These are phyloP conservation scores for Hygrophorus pudorinus DNA, from an alignment of 768 basidiomycete species.

Conservation along the genomic window DNA sequence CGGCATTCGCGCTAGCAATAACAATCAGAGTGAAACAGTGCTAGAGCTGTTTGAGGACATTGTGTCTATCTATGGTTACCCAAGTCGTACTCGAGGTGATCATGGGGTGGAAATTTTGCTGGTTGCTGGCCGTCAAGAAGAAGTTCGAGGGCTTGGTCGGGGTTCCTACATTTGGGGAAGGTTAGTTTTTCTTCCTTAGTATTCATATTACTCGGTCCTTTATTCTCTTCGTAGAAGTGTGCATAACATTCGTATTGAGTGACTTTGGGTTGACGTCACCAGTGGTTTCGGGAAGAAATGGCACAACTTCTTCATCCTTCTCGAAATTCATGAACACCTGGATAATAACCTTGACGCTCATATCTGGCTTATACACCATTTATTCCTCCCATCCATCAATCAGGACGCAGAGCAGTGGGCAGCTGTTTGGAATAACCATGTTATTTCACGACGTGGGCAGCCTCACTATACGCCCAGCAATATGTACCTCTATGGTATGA, in stretches of 20 bases:
- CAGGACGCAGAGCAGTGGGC: slow-evolving; percentile 22
- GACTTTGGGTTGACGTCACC: slow-evolving; percentile 30
- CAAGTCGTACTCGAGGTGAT: slow-evolving; percentile 22
- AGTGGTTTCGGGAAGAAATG: slow-evolving; percentile 20
- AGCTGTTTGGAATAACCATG: slow-evolving; percentile 26
- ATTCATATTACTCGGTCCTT: background rate
- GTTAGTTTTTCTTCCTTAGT: slow-evolving; percentile 12
- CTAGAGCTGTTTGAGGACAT: slow-evolving; percentile 22
- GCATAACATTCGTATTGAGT: slow-evolving; percentile 30
- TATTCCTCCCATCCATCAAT: too few relatives aligned
- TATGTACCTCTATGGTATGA: slow-evolving; percentile 24
- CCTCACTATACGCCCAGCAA: slow-evolving; percentile 14
- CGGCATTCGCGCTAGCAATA: slow-evolving; percentile 25
- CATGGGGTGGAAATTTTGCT: slow-evolving; percentile 24
- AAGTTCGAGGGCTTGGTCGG: slow-evolving; percentile 11
- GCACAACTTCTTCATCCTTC: too few relatives aligned
- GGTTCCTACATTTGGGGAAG: slow-evolving; percentile 30
- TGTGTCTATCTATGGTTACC: slow-evolving; percentile 17
- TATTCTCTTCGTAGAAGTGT: slow-evolving; percentile 20
- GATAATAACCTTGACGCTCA: too few relatives aligned
- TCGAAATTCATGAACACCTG: too few relatives aligned
- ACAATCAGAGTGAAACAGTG: slow-evolving; percentile 31
- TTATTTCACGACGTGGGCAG: slow-evolving; percentile 13
- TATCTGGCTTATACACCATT: too few relatives aligned
- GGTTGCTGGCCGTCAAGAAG: slow-evolving; percentile 22